These are phyloP conservation scores for Colletotrichum australisinense DNA, from an alignment of 2,329 filamentous ascomycete species.

Conservation along the genomic window DNA sequence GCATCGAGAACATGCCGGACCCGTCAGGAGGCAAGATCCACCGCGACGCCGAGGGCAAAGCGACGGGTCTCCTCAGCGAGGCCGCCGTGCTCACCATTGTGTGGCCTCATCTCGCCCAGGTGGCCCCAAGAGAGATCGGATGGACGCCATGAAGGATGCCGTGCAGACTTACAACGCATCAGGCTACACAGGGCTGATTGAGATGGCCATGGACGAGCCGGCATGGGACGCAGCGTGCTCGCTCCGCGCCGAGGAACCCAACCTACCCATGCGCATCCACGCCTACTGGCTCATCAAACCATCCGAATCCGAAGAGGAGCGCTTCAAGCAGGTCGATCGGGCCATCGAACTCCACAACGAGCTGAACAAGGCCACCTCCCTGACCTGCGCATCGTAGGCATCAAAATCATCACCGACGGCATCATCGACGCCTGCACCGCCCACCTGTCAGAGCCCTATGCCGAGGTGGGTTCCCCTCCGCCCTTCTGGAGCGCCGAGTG, in stretches of 20 bases:
- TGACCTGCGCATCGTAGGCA: constrained; percentile 60
- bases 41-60: constrained; percentile 58
- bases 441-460: constrained; percentile 64
- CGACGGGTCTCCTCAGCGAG: constrained; percentile 63
- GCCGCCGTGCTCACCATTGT: constrained; percentile 63
- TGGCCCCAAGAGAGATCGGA: constrained; percentile 60
- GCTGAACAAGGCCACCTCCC: constrained; percentile 48
- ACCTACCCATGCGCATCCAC: constrained; percentile 58
- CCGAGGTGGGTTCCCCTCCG: constrained; percentile 54
- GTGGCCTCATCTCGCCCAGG: constrained; percentile 64
- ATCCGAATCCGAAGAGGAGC: constrained; percentile 51
- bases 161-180: constrained; percentile 61
- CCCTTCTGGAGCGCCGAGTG: constrained; percentile 62
- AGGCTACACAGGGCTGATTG: constrained; percentile 66
- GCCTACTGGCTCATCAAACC: constrained; percentile 70
- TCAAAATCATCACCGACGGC: constrained; percentile 69
- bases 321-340: constrained; percentile 60
- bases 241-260: constrained; percentile 51
- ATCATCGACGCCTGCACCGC: constrained; percentile 70
- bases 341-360: constrained; percentile 56
- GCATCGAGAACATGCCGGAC: constrained; percentile 55
- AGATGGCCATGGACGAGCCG: constrained; percentile 72
- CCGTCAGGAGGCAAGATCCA: constrained; percentile 65
- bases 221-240: constrained; percentile 63
- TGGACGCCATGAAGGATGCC: constrained; percentile 59